Evolutionary conservation across 805 yeast species (phyloP).

Genomic region (Starmerella geochares): DNA sequence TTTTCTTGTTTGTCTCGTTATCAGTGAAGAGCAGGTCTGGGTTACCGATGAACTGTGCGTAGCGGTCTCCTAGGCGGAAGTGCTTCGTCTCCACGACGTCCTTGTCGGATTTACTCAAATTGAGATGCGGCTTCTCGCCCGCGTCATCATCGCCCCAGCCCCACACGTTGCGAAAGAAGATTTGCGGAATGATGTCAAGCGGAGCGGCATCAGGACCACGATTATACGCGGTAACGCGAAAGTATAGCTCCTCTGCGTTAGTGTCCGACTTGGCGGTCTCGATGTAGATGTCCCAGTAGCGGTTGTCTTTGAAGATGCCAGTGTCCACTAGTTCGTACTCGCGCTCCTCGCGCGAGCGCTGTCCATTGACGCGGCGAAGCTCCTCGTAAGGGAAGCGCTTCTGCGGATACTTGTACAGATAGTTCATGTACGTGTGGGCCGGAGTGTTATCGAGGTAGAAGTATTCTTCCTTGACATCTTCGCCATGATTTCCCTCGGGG

Average conservation of each 20-base stretch:
- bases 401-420: slow-evolving; percentile 87
- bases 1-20: slow-evolving; percentile 69
- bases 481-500: slow-evolving; percentile 92
- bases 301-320: slow-evolving; percentile 48
- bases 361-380: slow-evolving; percentile 54
- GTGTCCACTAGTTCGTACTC: slow-evolving; percentile 84
- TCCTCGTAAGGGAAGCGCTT: slow-evolving; percentile 70
- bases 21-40: slow-evolving; percentile 72
- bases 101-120: slow-evolving; percentile 37
- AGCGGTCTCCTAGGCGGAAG: slow-evolving; percentile 55
- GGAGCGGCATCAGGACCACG: slow-evolving; percentile 80
- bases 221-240: slow-evolving; percentile 80
- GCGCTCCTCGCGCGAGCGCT: slow-evolving; percentile 52
- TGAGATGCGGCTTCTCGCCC: slow-evolving; percentile 24
- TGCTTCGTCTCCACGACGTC: slow-evolving; percentile 51
- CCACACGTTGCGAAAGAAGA: slow-evolving; percentile 84
- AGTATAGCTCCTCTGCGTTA: slow-evolving; percentile 68
- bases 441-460: slow-evolving; percentile 87
- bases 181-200: slow-evolving; percentile 73
- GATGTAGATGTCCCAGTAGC: slow-evolving; percentile 77
- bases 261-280: slow-evolving; percentile 82
- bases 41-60: slow-evolving; percentile 44
- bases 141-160: slow-evolving; percentile 51
- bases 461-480: slow-evolving; percentile 61
- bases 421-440: slow-evolving; percentile 85